phyloP scores from a whole-genome alignment of 805 yeast genomes.

The Spathaspora boniae region DNA sequence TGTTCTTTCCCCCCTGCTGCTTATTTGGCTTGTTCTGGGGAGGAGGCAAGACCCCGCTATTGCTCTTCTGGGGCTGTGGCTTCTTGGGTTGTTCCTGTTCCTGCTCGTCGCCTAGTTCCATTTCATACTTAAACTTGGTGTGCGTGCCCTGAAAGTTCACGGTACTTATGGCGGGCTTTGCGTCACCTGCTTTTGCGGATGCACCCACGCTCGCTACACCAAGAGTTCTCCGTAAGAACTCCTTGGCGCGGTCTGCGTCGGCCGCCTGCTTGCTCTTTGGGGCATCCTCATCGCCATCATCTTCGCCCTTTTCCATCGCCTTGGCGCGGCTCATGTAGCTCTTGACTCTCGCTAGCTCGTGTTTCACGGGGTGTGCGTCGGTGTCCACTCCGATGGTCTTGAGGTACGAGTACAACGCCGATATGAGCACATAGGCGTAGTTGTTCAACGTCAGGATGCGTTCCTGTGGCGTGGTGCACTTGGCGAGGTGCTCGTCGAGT shows the following conservation, averaged over 20 bases:
- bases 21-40: background rate
- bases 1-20: constrained; percentile 1
- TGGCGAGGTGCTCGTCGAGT: constrained; percentile 35
- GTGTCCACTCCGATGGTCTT: constrained; percentile 58
- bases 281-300: constrained; percentile 17
- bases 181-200: constrained; percentile 20
- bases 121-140: constrained; percentile 28
- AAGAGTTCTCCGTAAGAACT: constrained; percentile 45
- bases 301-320: constrained; percentile 24
- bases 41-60: background rate
- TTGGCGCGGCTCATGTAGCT: constrained; percentile 61
- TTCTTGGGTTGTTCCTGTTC: constrained; percentile 1
- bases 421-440: constrained; percentile 51
- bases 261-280: constrained; percentile 20
- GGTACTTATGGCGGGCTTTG: constrained; percentile 37
- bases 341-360: constrained; percentile 64
- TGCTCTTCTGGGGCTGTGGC: constrained; percentile 3
- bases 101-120: constrained; percentile 1
- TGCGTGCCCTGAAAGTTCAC: constrained; percentile 37
- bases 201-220: constrained; percentile 33
- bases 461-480: constrained; percentile 20
- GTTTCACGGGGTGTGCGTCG: constrained; percentile 59
- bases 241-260: constrained; percentile 41
- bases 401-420: constrained; percentile 56
- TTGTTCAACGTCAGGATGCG: constrained; percentile 32